Evolutionary conservation across 2,329 filamentous ascomycete genomes (phyloP), one percentile per base, ranked within the genome.

Genomic region (Parafenestella ontariensis): DNA sequence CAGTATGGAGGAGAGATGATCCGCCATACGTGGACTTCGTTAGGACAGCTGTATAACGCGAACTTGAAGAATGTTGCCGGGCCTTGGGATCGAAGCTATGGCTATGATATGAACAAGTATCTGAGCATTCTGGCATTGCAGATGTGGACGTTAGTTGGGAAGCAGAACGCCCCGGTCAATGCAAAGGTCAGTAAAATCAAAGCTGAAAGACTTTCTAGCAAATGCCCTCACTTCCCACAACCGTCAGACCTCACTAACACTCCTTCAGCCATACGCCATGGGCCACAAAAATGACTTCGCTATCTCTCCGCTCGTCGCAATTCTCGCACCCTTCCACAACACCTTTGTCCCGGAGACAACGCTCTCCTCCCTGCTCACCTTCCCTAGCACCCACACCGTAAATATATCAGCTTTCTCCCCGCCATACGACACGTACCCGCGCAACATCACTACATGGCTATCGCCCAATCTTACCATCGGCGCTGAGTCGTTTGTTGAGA

Each of bases 51-150:
- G 1, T 88, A 85, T 77, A 83, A 87, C 48, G 81, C 85, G 0
- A 78, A 80, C 1, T 70, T 88, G 72, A 82, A 79, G 59, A 88
- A 88, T 56, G 79, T 87, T 43, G 85, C 85, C 2, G 86, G 86
- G 0, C 86, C 86, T 0, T 88, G 86, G 86, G 86, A 88, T 68
- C 81, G 86, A 0, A 77, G 81, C 0, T 88, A 88, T 57, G 85
- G 85, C 0, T 87, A 82, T 52, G 85, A 88, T 54, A 87, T 88
- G 85, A 87, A 85, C 49, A 75, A 79, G 6, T 88, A 88, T 61
- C 68, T 87, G 3, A 82, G 82, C 47, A 78, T 88, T 44, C 80
- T 87, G 68, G 81, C 82, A 0, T 68, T 85, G 13, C 85, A 85
- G 72, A 78, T 88, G 56, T 88, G 85, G 85, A 79, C 82, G 0